Evolutionary conservation across 129 eudicot genomes (phyloP).

Genomic region (Helichrysum umbraculigerum): DNA sequence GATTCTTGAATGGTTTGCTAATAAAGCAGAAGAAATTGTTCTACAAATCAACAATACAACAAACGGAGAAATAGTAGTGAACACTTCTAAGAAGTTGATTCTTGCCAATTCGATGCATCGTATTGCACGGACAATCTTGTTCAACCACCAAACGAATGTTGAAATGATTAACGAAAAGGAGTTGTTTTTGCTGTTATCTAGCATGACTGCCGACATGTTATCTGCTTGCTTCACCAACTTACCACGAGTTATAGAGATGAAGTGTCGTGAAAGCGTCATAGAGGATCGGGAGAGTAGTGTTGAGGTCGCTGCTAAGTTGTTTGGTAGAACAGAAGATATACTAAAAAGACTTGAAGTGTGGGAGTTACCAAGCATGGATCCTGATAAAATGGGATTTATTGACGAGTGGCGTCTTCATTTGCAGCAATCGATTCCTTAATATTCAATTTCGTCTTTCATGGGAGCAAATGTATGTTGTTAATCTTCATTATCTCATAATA

Average conservation of each 20-base stretch:
- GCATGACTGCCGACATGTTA: neutral
- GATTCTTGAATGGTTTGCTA: constrained; percentile 11
- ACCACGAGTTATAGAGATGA: neutral
- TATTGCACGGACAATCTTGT: neutral
- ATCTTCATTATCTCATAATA: neutral
- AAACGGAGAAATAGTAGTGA: neutral
- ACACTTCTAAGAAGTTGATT: neutral
- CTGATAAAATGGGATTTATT: too few relatives aligned
- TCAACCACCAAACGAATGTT: neutral
- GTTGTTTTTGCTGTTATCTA: neutral
- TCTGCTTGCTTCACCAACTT: constrained; percentile 6
- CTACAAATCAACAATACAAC: neutral
- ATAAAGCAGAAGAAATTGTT: constrained; percentile 14
- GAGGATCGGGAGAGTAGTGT: neutral
- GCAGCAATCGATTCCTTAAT: too few relatives aligned
- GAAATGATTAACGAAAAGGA: neutral
- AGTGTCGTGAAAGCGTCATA: neutral
- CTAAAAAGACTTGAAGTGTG: too few relatives aligned
- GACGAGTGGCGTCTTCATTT: too few relatives aligned
- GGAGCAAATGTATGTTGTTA: too few relatives aligned
- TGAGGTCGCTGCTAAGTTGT: neutral
- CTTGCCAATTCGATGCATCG: neutral
- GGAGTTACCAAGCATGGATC: too few relatives aligned
- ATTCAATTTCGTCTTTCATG: too few relatives aligned
- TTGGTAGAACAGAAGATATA: neutral